These are phyloP conservation scores for Pichia sp. DNA, from an alignment of 1,139 yeast species.

Conservation along the genomic window DNA sequence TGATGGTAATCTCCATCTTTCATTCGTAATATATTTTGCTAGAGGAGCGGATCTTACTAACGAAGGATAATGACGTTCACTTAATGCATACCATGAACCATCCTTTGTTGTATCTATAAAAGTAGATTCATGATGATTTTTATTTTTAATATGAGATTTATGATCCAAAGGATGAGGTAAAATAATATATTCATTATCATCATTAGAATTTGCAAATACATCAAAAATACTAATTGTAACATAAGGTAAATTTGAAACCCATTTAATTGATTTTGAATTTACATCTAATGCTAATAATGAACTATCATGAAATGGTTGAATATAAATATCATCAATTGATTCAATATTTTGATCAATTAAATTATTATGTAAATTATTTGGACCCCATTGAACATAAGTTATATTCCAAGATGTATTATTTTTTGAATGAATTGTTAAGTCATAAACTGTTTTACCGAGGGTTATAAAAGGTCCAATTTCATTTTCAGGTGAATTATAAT, in stretches of 20 bases:
- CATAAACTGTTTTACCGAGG: constrained; percentile 53
- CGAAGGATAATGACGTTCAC: constrained; percentile 70
- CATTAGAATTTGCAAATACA: constrained; percentile 40
- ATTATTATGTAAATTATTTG: constrained; percentile 77
- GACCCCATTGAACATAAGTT: constrained; percentile 88
- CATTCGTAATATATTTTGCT: constrained; percentile 48
- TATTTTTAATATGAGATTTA: constrained; percentile 1
- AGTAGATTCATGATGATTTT: constrained; percentile 34
- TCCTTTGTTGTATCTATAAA: constrained; percentile 61
- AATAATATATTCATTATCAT: constrained; percentile 33
- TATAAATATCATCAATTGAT: constrained; percentile 64
- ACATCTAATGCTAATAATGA: constrained; percentile 63
- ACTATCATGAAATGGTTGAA: constrained; percentile 79
- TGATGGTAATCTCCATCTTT: constrained; percentile 36
- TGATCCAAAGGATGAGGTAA: constrained; percentile 57
- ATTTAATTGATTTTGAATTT: constrained; percentile 60
- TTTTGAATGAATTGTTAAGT: constrained; percentile 57
- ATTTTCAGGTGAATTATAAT: constrained; percentile 10
- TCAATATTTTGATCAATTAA: constrained; percentile 44
- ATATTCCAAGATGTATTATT: constrained; percentile 77
- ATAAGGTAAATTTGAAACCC: constrained; percentile 69
- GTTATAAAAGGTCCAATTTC: constrained; percentile 32
- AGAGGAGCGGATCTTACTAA: constrained; percentile 74
- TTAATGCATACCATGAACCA: constrained; percentile 85
- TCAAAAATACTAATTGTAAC: constrained; percentile 72